Evolutionary conservation across 768 basidiomycete genomes (phyloP), one percentile per base, ranked within the genome.

Genomic region (Suillus clintonianus): DNA sequence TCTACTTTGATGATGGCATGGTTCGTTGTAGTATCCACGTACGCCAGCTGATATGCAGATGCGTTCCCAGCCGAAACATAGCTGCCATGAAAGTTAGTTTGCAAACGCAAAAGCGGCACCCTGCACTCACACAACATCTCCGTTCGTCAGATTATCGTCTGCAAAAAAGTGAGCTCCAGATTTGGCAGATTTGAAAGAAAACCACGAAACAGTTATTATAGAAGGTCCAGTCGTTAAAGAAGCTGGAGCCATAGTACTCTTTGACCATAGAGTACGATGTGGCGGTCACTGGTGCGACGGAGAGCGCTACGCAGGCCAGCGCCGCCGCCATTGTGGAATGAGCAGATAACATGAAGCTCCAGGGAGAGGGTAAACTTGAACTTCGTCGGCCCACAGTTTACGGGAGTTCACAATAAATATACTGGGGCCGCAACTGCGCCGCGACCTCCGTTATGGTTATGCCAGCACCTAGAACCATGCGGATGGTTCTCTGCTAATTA

Each of bases 1-100:
- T 92, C 91, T 14, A 92, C 90, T 69, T 83, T 85, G 70, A 93
- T 89, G 69, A 93, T 85, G 2, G 90, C 91, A 64, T 89, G 89
- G 15, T 87, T 88, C 4, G 89, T 88, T 19, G 78, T 66, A 9
- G 81, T 32, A 66, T 92, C 88, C 48, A 90, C 82, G 68, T 82
- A 90, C 2, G 88, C 83, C 41, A 91, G 84, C 62, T 83, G 74
- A 42, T 81, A 75, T 7, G 82, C 76, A 39, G 76, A 71, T 4
- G 84, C 88, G 15, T 77, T 76, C 56, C 70, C 64, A 13, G 72
- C 72, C 1, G 82, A 83, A 47, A 86, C 77, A 67, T 83, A 89
- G 50, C 85, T 86, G 63, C 45, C 19, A 55, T 59, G 64, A 37
- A 58, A 65, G 54, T 62, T 62, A 56, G 60, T 60, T 11, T 56